A percentile compares a stretch with the other conserved stretches of the same genome.
These are phyloP conservation scores for Hemerocallis citrina DNA, from an alignment of 106 monocot species.

Conservation along the genomic window DNA sequence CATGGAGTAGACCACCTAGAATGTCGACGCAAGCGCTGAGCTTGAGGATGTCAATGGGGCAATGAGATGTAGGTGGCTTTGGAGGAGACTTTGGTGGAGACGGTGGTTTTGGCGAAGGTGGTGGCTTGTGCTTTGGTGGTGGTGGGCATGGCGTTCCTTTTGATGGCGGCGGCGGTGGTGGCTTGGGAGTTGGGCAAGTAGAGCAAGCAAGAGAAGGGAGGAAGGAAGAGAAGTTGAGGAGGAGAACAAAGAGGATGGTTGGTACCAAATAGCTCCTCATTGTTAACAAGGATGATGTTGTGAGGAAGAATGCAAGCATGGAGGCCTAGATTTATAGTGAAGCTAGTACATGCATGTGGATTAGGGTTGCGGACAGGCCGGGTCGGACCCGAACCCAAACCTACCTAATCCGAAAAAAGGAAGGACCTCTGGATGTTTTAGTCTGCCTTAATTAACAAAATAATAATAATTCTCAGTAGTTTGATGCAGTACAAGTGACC, in stretches of 20 bases:
- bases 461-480: too few relatives aligned
- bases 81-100: not conserved
- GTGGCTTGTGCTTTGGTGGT: not conserved
- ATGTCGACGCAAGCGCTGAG: slow-evolving; percentile 7
- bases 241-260: slow-evolving; percentile 1
- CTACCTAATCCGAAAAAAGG: too few relatives aligned
- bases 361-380: too few relatives aligned
- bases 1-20: slow-evolving; percentile 4
- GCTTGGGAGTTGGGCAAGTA: slow-evolving; percentile 1
- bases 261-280: not conserved
- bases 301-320: not conserved
- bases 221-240: not conserved
- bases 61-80: not conserved
- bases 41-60: slow-evolving; percentile 12
- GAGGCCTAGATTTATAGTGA: slow-evolving; percentile 4
- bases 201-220: slow-evolving; percentile 5
- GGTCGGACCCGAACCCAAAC: too few relatives aligned
- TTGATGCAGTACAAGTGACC: too few relatives aligned
- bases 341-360: not conserved
- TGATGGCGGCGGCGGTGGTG: slow-evolving; percentile 3
- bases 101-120: not conserved
- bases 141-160: slow-evolving; percentile 4
- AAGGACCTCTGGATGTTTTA: too few relatives aligned
- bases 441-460: too few relatives aligned
- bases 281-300: not conserved